Base-by-base conservation (phyloP, 108 stramenopile species). In the Cyclotella baltica region DNA sequence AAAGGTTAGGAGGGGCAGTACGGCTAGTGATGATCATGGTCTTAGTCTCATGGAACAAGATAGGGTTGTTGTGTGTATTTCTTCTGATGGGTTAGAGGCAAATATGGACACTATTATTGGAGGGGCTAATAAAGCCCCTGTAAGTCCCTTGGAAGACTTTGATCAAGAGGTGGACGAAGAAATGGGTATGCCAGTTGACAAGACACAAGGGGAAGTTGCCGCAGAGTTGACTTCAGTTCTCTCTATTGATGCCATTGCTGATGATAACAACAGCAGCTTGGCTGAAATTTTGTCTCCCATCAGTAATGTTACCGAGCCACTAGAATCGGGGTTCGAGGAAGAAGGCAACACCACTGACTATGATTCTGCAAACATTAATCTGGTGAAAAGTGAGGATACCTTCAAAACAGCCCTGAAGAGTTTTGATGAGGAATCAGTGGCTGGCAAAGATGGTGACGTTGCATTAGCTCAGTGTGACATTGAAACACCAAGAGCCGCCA, bases 21-120 rank as follows among this genome's bases (percentile, higher is more conserved):
- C 10, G 2, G 48, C 18, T 20, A 20, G 23, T 23, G 38, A 46
- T 13, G 63, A 43, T 8, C 30, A n/a, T n/a, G n/a, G n/a, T n/a
- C n/a, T n/a, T n/a, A n/a, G n/a, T n/a, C n/a, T n/a, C n/a, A n/a
- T n/a, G n/a, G n/a, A n/a, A n/a, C n/a, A 50, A 36, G 67, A 67
- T 2, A 28, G 29, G 29, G 18, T 67, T 31, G 67, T 67, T 6
- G 52, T 67, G 51, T 67, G 67, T 67, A 20, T 67, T 50, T 67
- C 67, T 4, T 52, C 50, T 1, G 67, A 67, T 67, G 67, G 67
- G 19, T 31, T 67, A 0, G 67, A 67, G 33, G 11, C 29, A 4
- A 31, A 67, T 67, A 67, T 67, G 10, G 67, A 67, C 18, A 31
- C 51, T 8, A 67, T 67, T 51, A 40, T 67, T 16, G 31, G 8